Evolutionary conservation across 2,329 filamentous ascomycete species (phyloP), one percentile per base, ranked within the genome.

Genomic region (Aureobasidium sp.): DNA sequence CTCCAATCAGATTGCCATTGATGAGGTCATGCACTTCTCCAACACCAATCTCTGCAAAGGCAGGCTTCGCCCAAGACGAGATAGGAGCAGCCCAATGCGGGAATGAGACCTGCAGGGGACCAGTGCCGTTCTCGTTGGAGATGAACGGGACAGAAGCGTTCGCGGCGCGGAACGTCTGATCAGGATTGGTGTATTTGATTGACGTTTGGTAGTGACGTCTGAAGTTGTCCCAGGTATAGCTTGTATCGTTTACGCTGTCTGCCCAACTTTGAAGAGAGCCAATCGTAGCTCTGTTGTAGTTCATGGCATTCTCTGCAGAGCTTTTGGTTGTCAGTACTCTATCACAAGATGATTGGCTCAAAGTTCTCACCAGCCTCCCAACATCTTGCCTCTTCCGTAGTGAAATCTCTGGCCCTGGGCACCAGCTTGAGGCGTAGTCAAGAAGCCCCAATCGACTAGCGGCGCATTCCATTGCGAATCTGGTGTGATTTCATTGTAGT

Each of bases 221-320:
- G 32, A 65, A 35, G 47, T 64, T 62, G 35, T 58, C 54, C 42
- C 61, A 67, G 6, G 55, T 58, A 38, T 65, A 65, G 53, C 63
- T 57, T 30, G 66, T 34, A 47, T 71, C 69, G 3, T 59, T 65
- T 6, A 70, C 67, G 21, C 62, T 57, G 35, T 70, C 62, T 0
- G 68, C 68, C 69, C 69, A 71, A 45, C 53, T 54, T 53, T 68
- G 60, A 51, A 67, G 60, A 16, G 62, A 60, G 8, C 59, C 66
- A 12, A 56, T 57, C 1, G 66, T 70, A 5, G 62, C 60, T 19
- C 66, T 57, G 14, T 64, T 60, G 42, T 62, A 65, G 16, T 54
- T 53, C 58, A 65, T 57, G 39, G 58, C 60, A 48, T 65, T 62
- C 4, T 57, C 52, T 3, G 64, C 66, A 24, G 41, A 32, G 25